phyloP scores from a whole-genome alignment of 1,139 yeast genomes.

The Yamadazyma jaroonii region DNA sequence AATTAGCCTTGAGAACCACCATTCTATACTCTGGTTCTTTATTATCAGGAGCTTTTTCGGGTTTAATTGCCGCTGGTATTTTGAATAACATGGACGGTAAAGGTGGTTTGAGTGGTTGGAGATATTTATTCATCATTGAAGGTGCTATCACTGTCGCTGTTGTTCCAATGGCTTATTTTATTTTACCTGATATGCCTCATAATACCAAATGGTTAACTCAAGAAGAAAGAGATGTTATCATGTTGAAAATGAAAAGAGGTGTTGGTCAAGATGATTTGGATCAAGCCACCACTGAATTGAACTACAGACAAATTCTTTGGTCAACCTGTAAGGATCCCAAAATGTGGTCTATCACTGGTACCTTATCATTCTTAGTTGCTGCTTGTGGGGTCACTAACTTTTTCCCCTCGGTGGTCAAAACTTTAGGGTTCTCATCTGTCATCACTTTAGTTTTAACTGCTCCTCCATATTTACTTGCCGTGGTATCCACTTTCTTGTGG shows the following conservation, averaged over 20 bases:
- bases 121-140: conserved; percentile 72
- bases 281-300: conserved; percentile 29
- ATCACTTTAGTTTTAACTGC: conserved; percentile 56
- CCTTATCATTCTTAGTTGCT: conserved; percentile 50
- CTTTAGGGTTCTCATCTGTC: conserved; percentile 48
- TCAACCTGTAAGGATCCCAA: conserved; percentile 44
- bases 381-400: conserved; percentile 60
- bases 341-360: conserved; percentile 46
- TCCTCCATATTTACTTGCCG: conserved; percentile 59
- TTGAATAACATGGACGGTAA: conserved; percentile 37
- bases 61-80: conserved; percentile 56
- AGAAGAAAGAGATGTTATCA: conserved; percentile 49
- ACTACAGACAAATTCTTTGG: conserved; percentile 34
- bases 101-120: conserved; percentile 55
- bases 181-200: conserved; percentile 69
- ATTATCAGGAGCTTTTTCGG: conserved; percentile 80
- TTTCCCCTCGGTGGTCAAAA: conserved; percentile 59
- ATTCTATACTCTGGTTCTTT: conserved; percentile 63
- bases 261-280: conserved; percentile 43
- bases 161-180: conserved; percentile 55
- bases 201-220: conserved; percentile 48
- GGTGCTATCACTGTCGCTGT: conserved; percentile 66
- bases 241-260: conserved; percentile 39
- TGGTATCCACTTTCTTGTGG: conserved; percentile 51
- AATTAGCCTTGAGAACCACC: conserved; percentile 53